phyloP scores from a whole-genome alignment of 768 basidiomycete species.

The Steccherinum ochraceum region DNA sequence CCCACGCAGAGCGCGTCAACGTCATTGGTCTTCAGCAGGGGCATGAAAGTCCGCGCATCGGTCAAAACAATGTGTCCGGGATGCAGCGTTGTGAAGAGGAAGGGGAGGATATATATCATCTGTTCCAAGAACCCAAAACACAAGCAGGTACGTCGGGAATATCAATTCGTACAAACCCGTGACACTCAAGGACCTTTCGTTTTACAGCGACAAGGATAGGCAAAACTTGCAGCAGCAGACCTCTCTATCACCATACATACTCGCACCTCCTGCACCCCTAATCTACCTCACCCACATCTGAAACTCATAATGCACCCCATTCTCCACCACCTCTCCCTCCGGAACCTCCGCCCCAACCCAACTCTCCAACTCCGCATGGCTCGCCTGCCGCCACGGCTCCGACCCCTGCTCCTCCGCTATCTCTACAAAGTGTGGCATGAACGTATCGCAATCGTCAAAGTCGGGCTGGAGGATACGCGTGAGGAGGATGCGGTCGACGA shows the following conservation, averaged over 20 bases:
- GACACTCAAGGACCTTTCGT: neutral
- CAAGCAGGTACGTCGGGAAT: slow-evolving; percentile 66
- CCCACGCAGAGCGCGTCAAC: slow-evolving; percentile 16
- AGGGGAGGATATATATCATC: slow-evolving; percentile 88
- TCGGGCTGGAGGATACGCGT: slow-evolving; percentile 74
- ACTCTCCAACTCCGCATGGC: slow-evolving; percentile 55
- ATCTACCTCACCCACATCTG: slow-evolving; percentile 80
- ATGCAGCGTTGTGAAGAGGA: slow-evolving; percentile 81
- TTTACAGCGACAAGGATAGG: slow-evolving; percentile 22
- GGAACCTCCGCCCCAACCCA: slow-evolving; percentile 84
- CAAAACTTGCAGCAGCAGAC: neutral
- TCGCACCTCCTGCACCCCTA: neutral
- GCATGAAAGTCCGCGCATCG: slow-evolving; percentile 95
- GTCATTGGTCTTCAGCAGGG: slow-evolving; percentile 44
- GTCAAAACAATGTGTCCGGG: slow-evolving; percentile 95
- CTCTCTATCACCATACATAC: neutral
- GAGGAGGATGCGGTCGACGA: slow-evolving; percentile 79
- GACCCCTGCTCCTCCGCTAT: slow-evolving; percentile 9
- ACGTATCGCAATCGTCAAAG: slow-evolving; percentile 81
- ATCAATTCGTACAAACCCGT: too few relatives aligned
- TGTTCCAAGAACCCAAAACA: slow-evolving; percentile 95
- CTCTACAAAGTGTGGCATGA: slow-evolving; percentile 65
- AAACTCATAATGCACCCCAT: slow-evolving; percentile 80
- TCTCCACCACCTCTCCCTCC: slow-evolving; percentile 72
- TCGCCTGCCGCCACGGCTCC: slow-evolving; percentile 46